These are phyloP conservation scores for Thinopyrum obtusiflorum DNA, from an alignment of 202 grass and related monocot genomes.

Conservation along the genomic window DNA sequence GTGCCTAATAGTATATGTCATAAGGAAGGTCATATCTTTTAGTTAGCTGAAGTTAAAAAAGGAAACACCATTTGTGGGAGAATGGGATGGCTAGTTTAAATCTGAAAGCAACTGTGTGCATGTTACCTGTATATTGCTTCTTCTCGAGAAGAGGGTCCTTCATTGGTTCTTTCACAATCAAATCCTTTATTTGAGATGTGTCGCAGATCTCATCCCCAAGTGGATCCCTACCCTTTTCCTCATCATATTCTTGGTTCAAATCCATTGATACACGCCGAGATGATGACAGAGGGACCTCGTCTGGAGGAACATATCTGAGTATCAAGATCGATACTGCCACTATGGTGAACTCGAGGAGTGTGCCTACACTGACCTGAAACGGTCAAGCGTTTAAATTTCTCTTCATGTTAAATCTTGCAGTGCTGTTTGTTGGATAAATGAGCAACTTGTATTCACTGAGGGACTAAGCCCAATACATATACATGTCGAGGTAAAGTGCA, in stretches of 20 bases:
- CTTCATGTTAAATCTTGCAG: conserved; percentile 4
- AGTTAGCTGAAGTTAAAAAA: background rate
- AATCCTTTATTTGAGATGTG: conserved; percentile 55
- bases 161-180: conserved; percentile 45
- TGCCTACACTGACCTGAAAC: conserved; percentile 95
- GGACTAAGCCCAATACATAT: too few species aligned
- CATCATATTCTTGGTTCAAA: conserved; percentile 53
- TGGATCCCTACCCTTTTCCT: conserved; percentile 33
- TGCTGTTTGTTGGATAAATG: too few species aligned
- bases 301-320: conserved; percentile 96
- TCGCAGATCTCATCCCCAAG: conserved; percentile 23
- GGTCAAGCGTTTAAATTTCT: background rate
- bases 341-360: conserved; percentile 90
- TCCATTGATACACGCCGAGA: conserved; percentile 57
- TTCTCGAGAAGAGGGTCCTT: conserved; percentile 53
- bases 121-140: conserved; percentile 28
- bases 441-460: too few species aligned
- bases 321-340: conserved; percentile 93
- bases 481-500: too few species aligned
- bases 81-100: background rate
- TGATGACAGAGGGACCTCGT: conserved; percentile 68
- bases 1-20: conserved; percentile 35
- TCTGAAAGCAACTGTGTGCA: background rate
- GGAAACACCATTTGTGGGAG: background rate
- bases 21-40: background rate